Conservation (phyloP, 2,329 filamentous ascomycete species). For the Dactylonectria estremocensis region DNA sequence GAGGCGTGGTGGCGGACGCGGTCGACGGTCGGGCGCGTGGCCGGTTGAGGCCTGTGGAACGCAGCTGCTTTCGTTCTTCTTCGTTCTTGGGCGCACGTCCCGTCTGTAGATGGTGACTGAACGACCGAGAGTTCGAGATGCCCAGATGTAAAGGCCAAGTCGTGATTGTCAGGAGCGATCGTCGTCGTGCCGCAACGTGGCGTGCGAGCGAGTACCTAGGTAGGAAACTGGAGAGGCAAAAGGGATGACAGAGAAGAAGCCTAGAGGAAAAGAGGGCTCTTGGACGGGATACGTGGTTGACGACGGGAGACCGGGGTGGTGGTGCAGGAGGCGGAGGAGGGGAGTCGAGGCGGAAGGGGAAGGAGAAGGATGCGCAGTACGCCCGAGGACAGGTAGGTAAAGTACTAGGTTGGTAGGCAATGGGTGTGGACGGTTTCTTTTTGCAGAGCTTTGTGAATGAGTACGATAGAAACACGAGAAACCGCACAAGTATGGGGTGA, state of each 20-base stretch:
- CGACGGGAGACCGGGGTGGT: neutral
- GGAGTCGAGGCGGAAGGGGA: neutral
- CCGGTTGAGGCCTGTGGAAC: slow-evolving; percentile 26
- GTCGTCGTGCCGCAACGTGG: neutral
- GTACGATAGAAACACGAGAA: neutral
- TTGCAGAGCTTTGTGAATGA: slow-evolving; percentile 12
- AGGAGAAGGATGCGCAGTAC: neutral
- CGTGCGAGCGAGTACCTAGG: neutral
- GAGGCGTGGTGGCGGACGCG: slow-evolving; percentile 17
- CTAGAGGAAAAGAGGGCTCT: neutral
- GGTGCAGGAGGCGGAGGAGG: neutral
- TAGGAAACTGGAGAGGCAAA: neutral
- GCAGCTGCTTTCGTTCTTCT: slow-evolving; percentile 19
- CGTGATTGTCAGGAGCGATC: neutral
- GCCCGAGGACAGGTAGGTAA: slow-evolving; percentile 8
- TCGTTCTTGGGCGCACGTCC: no score
- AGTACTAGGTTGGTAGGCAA: neutral
- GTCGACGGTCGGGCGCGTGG: slow-evolving; percentile 10
- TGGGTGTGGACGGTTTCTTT: slow-evolving; percentile 17
- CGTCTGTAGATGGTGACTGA: no score
- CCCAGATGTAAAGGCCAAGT: neutral
- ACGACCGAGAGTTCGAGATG: neutral
- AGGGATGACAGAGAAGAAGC: neutral
- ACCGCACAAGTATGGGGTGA: slow-evolving; percentile 21
- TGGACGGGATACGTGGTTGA: slow-evolving; percentile 3